phyloP scores from a whole-genome alignment of 2,329 filamentous ascomycete species.

The Aspergillus japonicus region DNA sequence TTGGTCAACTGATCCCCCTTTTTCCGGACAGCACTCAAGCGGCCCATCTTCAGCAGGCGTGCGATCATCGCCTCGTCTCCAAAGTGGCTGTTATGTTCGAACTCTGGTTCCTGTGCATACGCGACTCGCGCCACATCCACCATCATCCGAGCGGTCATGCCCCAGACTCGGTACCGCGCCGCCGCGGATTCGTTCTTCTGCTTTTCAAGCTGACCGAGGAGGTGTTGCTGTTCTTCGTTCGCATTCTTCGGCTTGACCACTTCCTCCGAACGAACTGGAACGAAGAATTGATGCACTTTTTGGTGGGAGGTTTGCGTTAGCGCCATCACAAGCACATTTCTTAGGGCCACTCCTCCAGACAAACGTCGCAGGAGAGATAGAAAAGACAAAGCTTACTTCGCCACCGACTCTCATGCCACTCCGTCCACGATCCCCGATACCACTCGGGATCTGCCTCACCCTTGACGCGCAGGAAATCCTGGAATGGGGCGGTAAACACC shows the following conservation, averaged over 20 bases:
- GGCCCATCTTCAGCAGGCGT: constrained; percentile 55
- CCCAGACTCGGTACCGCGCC: constrained; percentile 79
- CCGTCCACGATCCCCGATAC: constrained; percentile 82
- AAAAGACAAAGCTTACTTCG: constrained; percentile 42
- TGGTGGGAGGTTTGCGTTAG: neutral
- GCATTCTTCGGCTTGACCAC: constrained; percentile 59
- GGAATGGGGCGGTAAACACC: constrained; percentile 86
- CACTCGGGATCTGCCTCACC: constrained; percentile 66
- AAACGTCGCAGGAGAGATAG: neutral
- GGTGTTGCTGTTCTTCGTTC: constrained; percentile 44
- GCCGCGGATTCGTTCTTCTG: constrained; percentile 47
- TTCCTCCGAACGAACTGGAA: constrained; percentile 70
- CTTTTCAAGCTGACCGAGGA: constrained; percentile 45
- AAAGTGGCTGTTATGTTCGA: constrained; percentile 68
- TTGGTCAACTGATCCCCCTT: constrained; percentile 54
- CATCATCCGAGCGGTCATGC: constrained; percentile 88
- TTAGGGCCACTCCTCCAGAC: too few relatives aligned
- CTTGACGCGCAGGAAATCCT: constrained; percentile 68
- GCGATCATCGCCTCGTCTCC: constrained; percentile 67
- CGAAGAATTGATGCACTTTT: constrained; percentile 83
- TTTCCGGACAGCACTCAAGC: constrained; percentile 53
- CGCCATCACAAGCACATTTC: neutral
- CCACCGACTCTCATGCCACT: constrained; percentile 79
- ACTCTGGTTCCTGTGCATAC: constrained; percentile 78
- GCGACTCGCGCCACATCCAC: constrained; percentile 85